These are phyloP conservation scores for Zea luxurians DNA, from an alignment of 176 grass and related monocot genomes.

Conservation along the genomic window DNA sequence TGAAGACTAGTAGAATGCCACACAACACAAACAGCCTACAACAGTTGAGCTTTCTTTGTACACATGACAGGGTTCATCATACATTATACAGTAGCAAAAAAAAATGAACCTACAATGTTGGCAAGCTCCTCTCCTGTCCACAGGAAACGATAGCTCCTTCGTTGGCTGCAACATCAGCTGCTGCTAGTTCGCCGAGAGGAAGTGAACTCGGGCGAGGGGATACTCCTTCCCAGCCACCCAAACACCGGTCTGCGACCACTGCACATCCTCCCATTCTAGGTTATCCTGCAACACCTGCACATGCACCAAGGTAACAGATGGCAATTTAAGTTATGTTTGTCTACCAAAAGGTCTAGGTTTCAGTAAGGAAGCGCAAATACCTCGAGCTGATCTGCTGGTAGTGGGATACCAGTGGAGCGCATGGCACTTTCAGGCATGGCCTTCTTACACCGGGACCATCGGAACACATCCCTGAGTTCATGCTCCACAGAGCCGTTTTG, in stretches of 20 bases:
- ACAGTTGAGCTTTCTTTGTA: too few species aligned
- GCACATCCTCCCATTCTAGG: conserved; percentile 95
- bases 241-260: conserved; percentile 84
- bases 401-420: conserved; percentile 66
- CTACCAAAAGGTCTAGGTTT: too few species aligned
- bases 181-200: conserved; percentile 66
- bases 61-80: too few species aligned
- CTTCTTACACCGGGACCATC: conserved; percentile 94
- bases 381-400: conserved; percentile 81
- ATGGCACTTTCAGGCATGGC: conserved; percentile 66
- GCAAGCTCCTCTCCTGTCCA: too few species aligned
- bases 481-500: conserved; percentile 62
- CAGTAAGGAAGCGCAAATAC: conserved; percentile 24
- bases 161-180: neutral
- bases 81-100: too few species aligned
- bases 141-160: too few species aligned
- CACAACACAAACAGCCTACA: too few species aligned
- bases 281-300: conserved; percentile 77
- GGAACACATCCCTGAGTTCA: conserved; percentile 69
- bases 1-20: too few species aligned
- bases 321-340: neutral
- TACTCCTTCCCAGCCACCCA: conserved; percentile 90
- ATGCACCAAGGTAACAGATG: neutral
- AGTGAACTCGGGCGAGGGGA: conserved; percentile 78
- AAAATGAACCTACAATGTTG: too few species aligned